A percentile compares a stretch with the other conserved stretches of the same genome.
Conservation (phyloP, 1,284 basidiomycete species). For the Papiliotrema fonsecae region DNA sequence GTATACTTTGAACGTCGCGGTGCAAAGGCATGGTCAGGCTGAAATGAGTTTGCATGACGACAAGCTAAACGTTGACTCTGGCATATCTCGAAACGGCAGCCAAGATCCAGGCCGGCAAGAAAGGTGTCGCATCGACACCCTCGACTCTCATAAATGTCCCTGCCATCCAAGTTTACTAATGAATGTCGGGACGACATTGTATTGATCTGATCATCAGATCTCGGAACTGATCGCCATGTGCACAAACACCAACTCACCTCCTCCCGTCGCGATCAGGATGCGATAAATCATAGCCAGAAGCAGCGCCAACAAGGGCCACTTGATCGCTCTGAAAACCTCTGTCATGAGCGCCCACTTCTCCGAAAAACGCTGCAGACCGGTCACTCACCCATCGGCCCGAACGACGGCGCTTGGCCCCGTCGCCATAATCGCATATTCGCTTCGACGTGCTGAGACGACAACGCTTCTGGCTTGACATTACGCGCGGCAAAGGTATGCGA, state of each 20-base stretch:
- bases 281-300: slow-evolving; percentile 36
- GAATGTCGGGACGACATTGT: slow-evolving; percentile 32
- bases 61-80: no score
- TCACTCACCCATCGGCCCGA: slow-evolving; percentile 24
- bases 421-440: slow-evolving; percentile 36
- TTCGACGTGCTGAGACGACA: slow-evolving; percentile 28
- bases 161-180: slow-evolving; percentile 25
- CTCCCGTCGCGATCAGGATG: slow-evolving; percentile 21
- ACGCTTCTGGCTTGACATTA: slow-evolving; percentile 31
- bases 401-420: slow-evolving; percentile 26
- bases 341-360: not conserved
- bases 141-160: no score
- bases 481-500: slow-evolving; percentile 37
- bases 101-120: no score
- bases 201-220: slow-evolving; percentile 23
- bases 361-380: not conserved
- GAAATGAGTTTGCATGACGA: no score
- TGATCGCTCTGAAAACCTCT: slow-evolving; percentile 29
- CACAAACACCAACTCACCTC: slow-evolving; percentile 25
- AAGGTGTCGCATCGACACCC: no score
- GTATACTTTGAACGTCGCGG: no score
- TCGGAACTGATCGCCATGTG: not conserved
- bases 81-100: not conserved
- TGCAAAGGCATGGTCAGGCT: no score
- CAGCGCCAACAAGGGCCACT: slow-evolving; percentile 29